phyloP scores from a whole-genome alignment of 345 rosid species.

The Capsella bursapastoris region DNA sequence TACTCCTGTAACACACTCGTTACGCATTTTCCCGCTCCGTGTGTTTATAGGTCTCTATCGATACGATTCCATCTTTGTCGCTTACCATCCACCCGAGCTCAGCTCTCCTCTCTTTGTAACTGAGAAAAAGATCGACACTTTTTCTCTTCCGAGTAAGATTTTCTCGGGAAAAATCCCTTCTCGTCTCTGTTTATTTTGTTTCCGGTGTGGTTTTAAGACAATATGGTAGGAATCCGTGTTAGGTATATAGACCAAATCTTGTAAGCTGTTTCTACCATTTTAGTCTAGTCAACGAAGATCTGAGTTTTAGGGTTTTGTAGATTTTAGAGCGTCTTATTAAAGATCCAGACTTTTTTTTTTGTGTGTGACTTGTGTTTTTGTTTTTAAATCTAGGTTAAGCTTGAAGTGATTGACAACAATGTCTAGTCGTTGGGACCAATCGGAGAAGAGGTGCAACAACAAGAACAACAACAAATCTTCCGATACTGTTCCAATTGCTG shows the following conservation, averaged over 20 bases:
- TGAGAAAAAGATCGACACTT: background rate
- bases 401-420: background rate
- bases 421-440: background rate
- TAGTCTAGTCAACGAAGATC: background rate
- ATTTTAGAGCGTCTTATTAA: background rate
- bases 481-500: background rate
- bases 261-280: background rate
- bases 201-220: background rate
- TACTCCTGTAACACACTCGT: background rate
- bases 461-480: background rate
- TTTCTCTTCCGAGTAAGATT: background rate
- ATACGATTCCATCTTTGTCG: background rate
- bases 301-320: constrained; percentile 7
- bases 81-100: background rate
- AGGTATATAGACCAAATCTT: background rate
- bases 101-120: background rate
- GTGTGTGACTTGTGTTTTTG: background rate
- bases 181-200: background rate
- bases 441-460: background rate
- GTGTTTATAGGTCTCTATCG: background rate
- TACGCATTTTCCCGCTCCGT: background rate
- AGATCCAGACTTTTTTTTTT: background rate
- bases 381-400: background rate
- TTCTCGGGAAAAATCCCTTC: background rate
- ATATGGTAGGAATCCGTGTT: background rate